These are phyloP conservation scores for Aspergillus candidus DNA, from an alignment of 2,329 filamentous ascomycete species.

Conservation along the genomic window DNA sequence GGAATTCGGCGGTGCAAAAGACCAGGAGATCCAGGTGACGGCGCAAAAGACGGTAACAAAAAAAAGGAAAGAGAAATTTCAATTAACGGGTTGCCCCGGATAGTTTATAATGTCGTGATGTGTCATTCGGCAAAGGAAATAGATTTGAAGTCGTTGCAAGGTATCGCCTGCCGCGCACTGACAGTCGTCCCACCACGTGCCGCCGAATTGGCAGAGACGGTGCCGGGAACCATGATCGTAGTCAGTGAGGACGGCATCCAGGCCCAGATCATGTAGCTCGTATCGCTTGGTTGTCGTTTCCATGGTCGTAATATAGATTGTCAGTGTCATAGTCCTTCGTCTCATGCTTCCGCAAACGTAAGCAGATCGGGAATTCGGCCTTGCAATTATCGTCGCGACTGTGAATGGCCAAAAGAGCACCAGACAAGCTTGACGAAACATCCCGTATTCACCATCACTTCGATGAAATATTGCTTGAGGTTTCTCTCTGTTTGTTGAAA, in stretches of 20 bases:
- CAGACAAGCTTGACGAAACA: too few species aligned
- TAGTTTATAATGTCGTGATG: slow-evolving; percentile 27
- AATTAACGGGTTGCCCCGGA: slow-evolving; percentile 32
- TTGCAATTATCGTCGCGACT: too few species aligned
- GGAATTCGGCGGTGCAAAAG: too few species aligned
- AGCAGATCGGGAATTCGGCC: too few species aligned
- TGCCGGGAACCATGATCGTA: slow-evolving; percentile 1
- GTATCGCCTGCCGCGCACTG: slow-evolving; percentile 5
- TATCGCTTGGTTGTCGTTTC: slow-evolving; percentile 28
- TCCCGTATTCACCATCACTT: too few species aligned
- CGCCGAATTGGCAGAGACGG: slow-evolving; percentile 2
- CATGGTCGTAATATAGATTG: slow-evolving; percentile 20
- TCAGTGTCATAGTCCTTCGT: slow-evolving; percentile 4
- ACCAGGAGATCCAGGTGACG: neutral
- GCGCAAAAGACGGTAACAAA: slow-evolving; percentile 6
- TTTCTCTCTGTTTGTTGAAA: too few species aligned
- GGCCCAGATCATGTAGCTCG: slow-evolving; percentile 27
- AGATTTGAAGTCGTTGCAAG: slow-evolving; percentile 8
- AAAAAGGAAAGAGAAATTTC: slow-evolving; percentile 13
- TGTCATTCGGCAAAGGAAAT: slow-evolving; percentile 13
- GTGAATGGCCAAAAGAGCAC: too few species aligned
- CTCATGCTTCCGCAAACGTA: neutral
- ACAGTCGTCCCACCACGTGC: slow-evolving; percentile 3
- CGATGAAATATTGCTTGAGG: too few species aligned
- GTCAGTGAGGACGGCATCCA: slow-evolving; percentile 11